Percentiles rank a stretch among this genome's conserved stretches.
These are phyloP conservation scores for Pestalotiopsis sp. DNA, from an alignment of 2,329 filamentous ascomycete species.

Conservation along the genomic window DNA sequence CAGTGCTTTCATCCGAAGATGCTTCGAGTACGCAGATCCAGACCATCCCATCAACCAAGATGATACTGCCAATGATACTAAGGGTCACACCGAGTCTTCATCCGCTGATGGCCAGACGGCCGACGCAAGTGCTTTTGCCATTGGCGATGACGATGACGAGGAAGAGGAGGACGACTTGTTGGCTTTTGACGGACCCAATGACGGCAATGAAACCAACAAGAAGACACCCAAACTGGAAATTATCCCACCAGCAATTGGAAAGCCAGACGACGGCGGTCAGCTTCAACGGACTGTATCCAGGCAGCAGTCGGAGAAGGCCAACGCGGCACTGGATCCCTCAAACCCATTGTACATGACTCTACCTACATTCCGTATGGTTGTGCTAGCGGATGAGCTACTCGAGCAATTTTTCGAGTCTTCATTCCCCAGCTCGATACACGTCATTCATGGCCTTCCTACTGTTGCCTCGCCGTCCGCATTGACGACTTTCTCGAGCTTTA, in stretches of 20 bases:
- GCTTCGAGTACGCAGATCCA: constrained; percentile 97
- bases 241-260: constrained; percentile 33
- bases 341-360: constrained; percentile 95
- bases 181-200: constrained; percentile 54
- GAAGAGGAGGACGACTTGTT: constrained; percentile 60
- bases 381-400: constrained; percentile 91
- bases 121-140: constrained; percentile 64
- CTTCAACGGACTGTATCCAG: constrained; percentile 53
- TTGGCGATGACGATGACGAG: constrained; percentile 67
- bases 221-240: constrained; percentile 44
- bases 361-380: constrained; percentile 98
- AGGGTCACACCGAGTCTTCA: constrained; percentile 22
- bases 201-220: constrained; percentile 44
- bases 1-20: constrained; percentile 91
- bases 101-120: constrained; percentile 28
- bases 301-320: constrained; percentile 76
- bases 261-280: constrained; percentile 25
- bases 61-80: constrained; percentile 26
- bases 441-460: constrained; percentile 65
- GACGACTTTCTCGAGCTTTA: constrained; percentile 78
- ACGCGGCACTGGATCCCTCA: constrained; percentile 87
- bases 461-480: constrained; percentile 61
- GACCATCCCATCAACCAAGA: constrained; percentile 71
- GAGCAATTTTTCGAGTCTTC: constrained; percentile 98
- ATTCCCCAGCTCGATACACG: constrained; percentile 89